Evolutionary conservation across 768 basidiomycete species (phyloP).

Genomic region (Boletus insuetus): DNA sequence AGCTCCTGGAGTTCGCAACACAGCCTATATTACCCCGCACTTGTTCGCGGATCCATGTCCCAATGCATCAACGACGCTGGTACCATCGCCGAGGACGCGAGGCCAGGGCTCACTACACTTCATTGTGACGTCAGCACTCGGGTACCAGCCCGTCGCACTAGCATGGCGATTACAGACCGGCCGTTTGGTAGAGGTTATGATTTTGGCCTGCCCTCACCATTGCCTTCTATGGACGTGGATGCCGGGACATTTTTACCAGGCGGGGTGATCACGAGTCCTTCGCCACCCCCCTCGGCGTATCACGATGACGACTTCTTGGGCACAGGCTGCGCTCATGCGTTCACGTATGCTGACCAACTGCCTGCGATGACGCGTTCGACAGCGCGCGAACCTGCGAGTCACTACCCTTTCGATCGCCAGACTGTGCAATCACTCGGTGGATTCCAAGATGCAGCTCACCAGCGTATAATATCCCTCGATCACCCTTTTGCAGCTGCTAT

Average conservation of each 20-base stretch:
- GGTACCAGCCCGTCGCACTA: constrained; percentile 15
- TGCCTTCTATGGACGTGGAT: constrained; percentile 15
- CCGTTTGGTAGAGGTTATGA: constrained; percentile 8
- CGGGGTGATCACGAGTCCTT: constrained; percentile 18
- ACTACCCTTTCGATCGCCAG: constrained; percentile 14
- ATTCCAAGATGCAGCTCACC: constrained; percentile 16
- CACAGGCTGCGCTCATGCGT: constrained; percentile 14
- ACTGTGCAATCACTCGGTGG: constrained; percentile 19
- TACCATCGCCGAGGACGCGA: constrained; percentile 25
- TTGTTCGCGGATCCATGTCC: constrained; percentile 20
- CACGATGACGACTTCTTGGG: constrained; percentile 20
- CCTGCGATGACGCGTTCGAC: constrained; percentile 14
- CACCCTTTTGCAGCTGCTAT: constrained; percentile 18
- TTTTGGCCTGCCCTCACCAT: constrained; percentile 8
- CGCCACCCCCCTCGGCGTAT: constrained; percentile 23
- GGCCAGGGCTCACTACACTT: constrained; percentile 12
- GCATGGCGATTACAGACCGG: constrained; percentile 11
- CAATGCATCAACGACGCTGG: constrained; percentile 9
- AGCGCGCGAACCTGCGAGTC: constrained; percentile 10
- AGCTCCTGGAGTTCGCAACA: constrained; percentile 24
- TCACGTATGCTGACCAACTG: constrained; percentile 13
- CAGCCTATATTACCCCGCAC: constrained; percentile 27
- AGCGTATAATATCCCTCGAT: constrained; percentile 22
- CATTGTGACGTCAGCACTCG: constrained; percentile 23
- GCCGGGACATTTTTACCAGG: constrained; percentile 10